A percentile compares a stretch with the other conserved stretches of the same genome.
phyloP scores from a whole-genome alignment of 768 basidiomycete species.

The button mushroom (Agaricus bisporus) region DNA sequence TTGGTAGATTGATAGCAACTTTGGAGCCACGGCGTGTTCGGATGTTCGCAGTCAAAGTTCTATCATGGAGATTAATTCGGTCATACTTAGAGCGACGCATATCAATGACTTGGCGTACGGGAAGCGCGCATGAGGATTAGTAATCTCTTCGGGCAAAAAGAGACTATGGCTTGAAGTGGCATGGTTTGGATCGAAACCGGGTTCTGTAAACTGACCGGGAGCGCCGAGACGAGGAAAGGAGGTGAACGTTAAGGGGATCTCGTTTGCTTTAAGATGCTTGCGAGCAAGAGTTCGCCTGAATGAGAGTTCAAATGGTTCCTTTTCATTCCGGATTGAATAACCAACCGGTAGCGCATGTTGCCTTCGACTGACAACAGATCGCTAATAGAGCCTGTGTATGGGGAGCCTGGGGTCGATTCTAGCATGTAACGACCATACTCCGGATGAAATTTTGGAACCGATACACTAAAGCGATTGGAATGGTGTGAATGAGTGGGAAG shows the following conservation, averaged over 20 bases:
- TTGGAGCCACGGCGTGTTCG: slow-evolving; percentile 85
- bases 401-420: slow-evolving; percentile 93
- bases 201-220: slow-evolving; percentile 88
- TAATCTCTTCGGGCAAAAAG: slow-evolving; percentile 93
- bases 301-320: slow-evolving; percentile 1
- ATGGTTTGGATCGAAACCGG: slow-evolving; percentile 66
- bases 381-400: slow-evolving; percentile 82
- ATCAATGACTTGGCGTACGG: slow-evolving; percentile 58
- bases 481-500: background rate
- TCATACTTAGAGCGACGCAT: background rate
- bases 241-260: slow-evolving; percentile 89
- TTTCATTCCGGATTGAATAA: background rate
- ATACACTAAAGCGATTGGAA: slow-evolving; percentile 35
- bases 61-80: slow-evolving; percentile 25
- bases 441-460: slow-evolving; percentile 90
- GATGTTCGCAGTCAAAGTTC: slow-evolving; percentile 97
- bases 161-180: slow-evolving; percentile 88
- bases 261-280: slow-evolving; percentile 75
- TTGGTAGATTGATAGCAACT: slow-evolving; percentile 90
- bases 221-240: slow-evolving; percentile 93
- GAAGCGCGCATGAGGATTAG: slow-evolving; percentile 96
- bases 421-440: slow-evolving; percentile 99
- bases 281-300: slow-evolving; percentile 77
- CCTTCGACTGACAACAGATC: slow-evolving; percentile 87
- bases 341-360: slow-evolving; percentile 90